Conservation (phyloP, 164 flowering plant species). For the Euptelea pleiosperma region DNA sequence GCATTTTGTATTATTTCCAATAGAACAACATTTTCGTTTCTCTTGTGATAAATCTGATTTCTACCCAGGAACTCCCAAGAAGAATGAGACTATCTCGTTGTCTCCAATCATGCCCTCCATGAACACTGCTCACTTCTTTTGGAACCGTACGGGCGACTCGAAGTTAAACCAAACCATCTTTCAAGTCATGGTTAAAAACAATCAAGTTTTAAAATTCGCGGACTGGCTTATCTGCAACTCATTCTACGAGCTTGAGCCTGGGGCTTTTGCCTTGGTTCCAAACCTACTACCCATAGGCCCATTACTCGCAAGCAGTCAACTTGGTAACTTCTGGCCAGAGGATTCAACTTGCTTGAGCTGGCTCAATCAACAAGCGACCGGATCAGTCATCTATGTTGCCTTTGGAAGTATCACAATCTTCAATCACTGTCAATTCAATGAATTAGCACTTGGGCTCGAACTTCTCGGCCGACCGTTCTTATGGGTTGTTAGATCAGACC, state of each 20-base stretch:
- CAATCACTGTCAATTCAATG: neutral
- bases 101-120: neutral
- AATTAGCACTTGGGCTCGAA: too few relatives aligned
- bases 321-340: slow-evolving; percentile 11
- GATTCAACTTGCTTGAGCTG: slow-evolving; percentile 12
- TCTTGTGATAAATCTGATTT: too few relatives aligned
- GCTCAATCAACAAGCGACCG: slow-evolving; percentile 11
- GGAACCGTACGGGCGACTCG: neutral
- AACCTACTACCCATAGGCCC: too few relatives aligned
- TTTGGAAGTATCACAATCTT: slow-evolving; percentile 15
- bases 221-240: slow-evolving; percentile 15
- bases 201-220: neutral
- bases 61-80: too few relatives aligned
- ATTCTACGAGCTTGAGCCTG: slow-evolving; percentile 14
- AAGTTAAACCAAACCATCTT: neutral
- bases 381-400: slow-evolving; percentile 22
- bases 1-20: too few relatives aligned
- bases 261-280: too few relatives aligned
- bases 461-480: too few relatives aligned
- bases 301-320: neutral
- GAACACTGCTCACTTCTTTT: neutral
- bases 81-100: neutral
- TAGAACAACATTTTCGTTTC: too few relatives aligned
- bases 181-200: neutral
- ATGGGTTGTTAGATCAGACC: slow-evolving; percentile 9